Conservation (phyloP, 495 filamentous ascomycete genomes). For the Aspergillus panamensis region DNA sequence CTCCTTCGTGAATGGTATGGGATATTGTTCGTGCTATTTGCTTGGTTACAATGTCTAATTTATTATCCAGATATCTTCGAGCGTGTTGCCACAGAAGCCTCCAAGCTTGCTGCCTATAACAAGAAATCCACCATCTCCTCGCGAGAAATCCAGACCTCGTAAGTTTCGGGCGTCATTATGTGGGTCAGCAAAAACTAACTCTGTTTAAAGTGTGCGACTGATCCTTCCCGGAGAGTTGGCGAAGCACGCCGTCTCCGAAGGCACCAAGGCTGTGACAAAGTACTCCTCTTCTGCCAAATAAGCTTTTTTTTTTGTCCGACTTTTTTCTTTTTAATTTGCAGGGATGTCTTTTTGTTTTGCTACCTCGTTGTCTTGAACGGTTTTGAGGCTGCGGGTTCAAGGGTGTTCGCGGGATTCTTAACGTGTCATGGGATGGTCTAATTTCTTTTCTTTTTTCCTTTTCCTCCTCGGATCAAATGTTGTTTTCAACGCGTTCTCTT, state of each 20-base stretch:
- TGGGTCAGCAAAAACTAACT: conserved; percentile 16
- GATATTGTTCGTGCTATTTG: neutral
- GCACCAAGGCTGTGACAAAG: conserved; percentile 99
- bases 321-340: conserved; percentile 42
- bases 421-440: conserved; percentile 87
- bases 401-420: conserved; percentile 72
- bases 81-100: conserved; percentile 97
- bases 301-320: conserved; percentile 47
- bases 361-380: conserved; percentile 57
- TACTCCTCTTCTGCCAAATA: conserved; percentile 99
- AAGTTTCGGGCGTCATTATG: conserved; percentile 28
- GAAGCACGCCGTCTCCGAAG: conserved; percentile 99
- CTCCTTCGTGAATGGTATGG: conserved; percentile 98
- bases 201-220: conserved; percentile 65
- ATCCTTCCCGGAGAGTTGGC: conserved; percentile 98
- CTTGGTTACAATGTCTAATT: conserved; percentile 7
- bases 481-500: conserved; percentile 52
- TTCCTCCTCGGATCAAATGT: conserved; percentile 64
- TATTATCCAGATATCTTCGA: conserved; percentile 85
- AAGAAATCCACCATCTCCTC: conserved; percentile 99
- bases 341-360: conserved; percentile 47
- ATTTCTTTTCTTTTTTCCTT: conserved; percentile 41
- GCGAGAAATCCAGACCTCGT: conserved; percentile 98
- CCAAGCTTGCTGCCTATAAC: conserved; percentile 99
- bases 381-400: conserved; percentile 60